Base-by-base conservation (phyloP, 2,329 filamentous ascomycete genomes). In the Davidsoniella australis region DNA sequence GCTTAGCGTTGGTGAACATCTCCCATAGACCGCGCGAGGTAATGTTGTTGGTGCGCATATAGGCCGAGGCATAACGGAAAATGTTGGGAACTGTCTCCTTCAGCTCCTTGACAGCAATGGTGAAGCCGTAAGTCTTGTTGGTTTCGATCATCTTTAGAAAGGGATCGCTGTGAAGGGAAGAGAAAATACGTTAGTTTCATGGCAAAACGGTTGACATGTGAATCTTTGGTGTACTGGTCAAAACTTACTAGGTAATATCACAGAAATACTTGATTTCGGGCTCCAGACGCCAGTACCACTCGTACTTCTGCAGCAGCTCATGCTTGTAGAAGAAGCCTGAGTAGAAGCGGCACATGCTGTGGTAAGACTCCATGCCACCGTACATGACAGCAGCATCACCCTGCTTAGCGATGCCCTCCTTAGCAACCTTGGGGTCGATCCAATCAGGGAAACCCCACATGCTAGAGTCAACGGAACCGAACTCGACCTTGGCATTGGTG, bases 221-320 rank as follows among this genome's bases (percentile, higher is more conserved):
- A 17, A 3, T 5, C 37, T 14, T 23, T 23, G 14, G 14, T 16
- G 5, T 10, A 8, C 20, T 33, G 26, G 12, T n/a, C 14, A 17
- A 17, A 33, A 57, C 59, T 41, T 78, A 89, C 85, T 98, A 98
- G 56, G 91, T 98, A 57, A 98, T 96, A 63, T 98, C 91, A 66
- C 91, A 98, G 69, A 98, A 98, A 69, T 96, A 98, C 69, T 89
- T 95, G 76, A 98, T 96, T 67, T 98, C 91, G 56, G 91, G 91
- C 72, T 98, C 91, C 58, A 98, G 71, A 55, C 91, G 86, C 91
- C 91, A 98, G 71, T 98, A 98, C 91, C 91, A 98, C 62, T 96
- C 87, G 67, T 96, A 98, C 66, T 96, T 96, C 61, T 84, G 76
- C 42, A 98, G 75, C 33, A 96, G 76, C 55, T 88, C 83, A 62